These are phyloP conservation scores for Deinandra increscens DNA, from an alignment of 129 eudicot genomes.

Conservation along the genomic window DNA sequence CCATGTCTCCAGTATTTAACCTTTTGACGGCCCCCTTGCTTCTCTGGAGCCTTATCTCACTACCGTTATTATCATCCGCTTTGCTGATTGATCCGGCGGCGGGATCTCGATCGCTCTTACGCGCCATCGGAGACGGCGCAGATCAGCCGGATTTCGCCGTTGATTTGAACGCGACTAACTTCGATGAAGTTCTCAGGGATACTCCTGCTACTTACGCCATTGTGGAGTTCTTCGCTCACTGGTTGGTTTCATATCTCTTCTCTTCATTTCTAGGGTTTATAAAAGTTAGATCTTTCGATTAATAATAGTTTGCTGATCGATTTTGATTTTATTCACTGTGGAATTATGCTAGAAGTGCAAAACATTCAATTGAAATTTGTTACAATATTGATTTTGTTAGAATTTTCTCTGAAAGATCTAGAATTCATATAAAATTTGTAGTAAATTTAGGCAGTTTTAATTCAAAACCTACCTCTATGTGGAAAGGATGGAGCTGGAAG, in stretches of 20 bases:
- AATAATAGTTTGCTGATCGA: neutral
- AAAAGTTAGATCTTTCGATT: constrained; percentile 21
- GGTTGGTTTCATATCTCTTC: constrained; percentile 45
- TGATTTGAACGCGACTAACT: constrained; percentile 74
- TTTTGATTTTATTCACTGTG: neutral
- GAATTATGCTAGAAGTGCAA: neutral
- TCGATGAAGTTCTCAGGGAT: constrained; percentile 61
- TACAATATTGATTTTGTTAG: constrained; percentile 3
- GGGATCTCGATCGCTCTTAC: constrained; percentile 82
- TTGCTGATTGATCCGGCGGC: constrained; percentile 20
- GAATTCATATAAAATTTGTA: neutral
- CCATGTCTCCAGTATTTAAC: constrained; percentile 39
- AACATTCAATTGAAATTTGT: neutral
- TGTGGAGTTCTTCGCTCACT: constrained; percentile 94
- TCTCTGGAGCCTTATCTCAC: constrained; percentile 22
- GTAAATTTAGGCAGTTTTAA: neutral
- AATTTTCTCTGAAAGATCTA: constrained; percentile 2
- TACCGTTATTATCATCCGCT: constrained; percentile 26
- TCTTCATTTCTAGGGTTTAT: constrained; percentile 19
- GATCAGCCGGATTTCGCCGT: constrained; percentile 46
- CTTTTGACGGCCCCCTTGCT: constrained; percentile 25
- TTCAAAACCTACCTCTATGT: neutral
- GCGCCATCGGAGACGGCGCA: constrained; percentile 33
- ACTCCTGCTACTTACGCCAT: constrained; percentile 71
- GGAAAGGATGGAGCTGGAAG: constrained; percentile 25